A percentile compares a stretch with the other conserved stretches of the same genome.
Conservation (phyloP, 108 stramenopile species). For the Cyclotella distinguenda region DNA sequence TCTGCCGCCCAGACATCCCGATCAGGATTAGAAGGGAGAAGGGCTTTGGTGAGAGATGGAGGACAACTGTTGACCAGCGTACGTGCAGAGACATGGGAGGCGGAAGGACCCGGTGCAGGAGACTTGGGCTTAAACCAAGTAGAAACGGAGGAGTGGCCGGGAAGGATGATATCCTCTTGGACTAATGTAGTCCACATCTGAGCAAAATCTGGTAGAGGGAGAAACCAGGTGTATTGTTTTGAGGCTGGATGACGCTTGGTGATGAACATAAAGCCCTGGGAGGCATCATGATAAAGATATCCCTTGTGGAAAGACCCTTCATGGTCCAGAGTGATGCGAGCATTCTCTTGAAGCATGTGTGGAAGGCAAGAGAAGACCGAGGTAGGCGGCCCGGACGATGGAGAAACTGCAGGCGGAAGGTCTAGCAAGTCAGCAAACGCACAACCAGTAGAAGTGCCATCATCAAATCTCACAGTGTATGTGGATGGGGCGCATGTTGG, state of each 20-base stretch:
- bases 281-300: neutral
- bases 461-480: too few relatives aligned
- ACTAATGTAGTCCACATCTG: too few relatives aligned
- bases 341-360: neutral
- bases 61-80: conserved; percentile 6
- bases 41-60: conserved; percentile 3
- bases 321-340: conserved; percentile 4
- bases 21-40: conserved; percentile 11
- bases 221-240: neutral
- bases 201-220: too few relatives aligned
- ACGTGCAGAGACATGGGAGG: conserved; percentile 2
- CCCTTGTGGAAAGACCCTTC: conserved; percentile 12
- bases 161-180: neutral
- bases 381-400: too few relatives aligned
- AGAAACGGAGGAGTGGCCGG: conserved; percentile 1
- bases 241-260: neutral
- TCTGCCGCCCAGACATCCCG: conserved; percentile 7
- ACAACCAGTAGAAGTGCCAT: too few relatives aligned
- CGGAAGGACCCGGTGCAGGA: conserved; percentile 1
- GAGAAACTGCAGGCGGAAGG: too few relatives aligned
- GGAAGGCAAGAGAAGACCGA: neutral
- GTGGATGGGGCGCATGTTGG: too few relatives aligned
- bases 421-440: too few relatives aligned
- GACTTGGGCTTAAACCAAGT: neutral
- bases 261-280: neutral